Evolutionary conservation across 179 eudicot genomes (phyloP), one percentile per base, ranked within the genome.

Genomic region (Amaranthus tricolor): DNA sequence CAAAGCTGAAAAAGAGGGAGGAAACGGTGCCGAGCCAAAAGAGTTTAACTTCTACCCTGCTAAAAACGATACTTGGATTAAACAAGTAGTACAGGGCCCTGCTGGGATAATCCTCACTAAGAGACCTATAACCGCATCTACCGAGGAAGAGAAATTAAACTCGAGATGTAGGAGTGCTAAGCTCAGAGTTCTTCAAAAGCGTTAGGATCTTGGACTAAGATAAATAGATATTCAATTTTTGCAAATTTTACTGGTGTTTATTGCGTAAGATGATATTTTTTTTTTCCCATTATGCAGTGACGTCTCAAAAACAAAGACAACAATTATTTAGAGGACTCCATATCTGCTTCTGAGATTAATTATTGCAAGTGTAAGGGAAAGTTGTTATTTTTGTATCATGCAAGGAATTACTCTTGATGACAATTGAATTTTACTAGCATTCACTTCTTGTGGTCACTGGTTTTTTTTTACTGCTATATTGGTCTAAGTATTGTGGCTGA

Each of bases 111-210:
- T 94, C 73, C 90, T 94, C 24, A 92, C 98, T 9, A 94, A 92
- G 83, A 89, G 98, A 75, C 98, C 98, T 12, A 81, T 94, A 48
- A 88, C 96, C 45, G 96, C 97, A n/a, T 88, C 88, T 21, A 77
- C 78, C 24, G 88, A 84, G 55, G 97, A 94, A 84, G 98, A 94
- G 81, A 88, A 70, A 57, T 24, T 94, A 70, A 94, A 94, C 74
- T 75, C 87, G 6, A 84, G 98, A 66, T 84, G 96, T 72, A 84
- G 97, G 75, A 94, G 98, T 82, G 94, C 98, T 54, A 94, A 94
- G 77, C 89, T 94, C n/a, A 82, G 98, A 85, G 98, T 94, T 44
- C 90, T 94, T 81, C 94, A 94, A 78, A 94, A 84, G 56, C 16
- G 44, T 21, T 77, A 45, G 52, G 58, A 44, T 31, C 58, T 59